Conservation (phyloP, 2,329 filamentous ascomycete genomes). For the Neonectria punicea region DNA sequence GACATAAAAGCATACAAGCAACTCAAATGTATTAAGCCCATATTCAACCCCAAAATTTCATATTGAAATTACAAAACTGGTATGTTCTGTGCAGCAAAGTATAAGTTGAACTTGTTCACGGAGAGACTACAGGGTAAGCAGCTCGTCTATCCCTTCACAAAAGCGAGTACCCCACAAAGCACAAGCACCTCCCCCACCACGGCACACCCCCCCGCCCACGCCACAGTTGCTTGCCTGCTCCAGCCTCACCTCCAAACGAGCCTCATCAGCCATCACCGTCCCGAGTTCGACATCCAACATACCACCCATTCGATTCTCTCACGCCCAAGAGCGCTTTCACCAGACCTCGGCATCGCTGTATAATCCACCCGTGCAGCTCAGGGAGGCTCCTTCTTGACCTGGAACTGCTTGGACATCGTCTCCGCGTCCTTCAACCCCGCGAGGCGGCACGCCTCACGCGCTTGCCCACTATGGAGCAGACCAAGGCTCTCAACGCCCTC, state of each 20-base stretch:
- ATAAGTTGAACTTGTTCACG: neutral
- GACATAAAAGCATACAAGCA: neutral
- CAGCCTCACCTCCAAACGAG: constrained; percentile 39
- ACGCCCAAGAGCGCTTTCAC: neutral
- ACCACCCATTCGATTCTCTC: neutral
- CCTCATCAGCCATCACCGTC: constrained; percentile 26
- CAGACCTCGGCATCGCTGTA: neutral
- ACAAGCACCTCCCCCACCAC: constrained; percentile 3
- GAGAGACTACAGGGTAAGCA: constrained; percentile 15
- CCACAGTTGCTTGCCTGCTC: constrained; percentile 39
- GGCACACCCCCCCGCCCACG: constrained; percentile 31
- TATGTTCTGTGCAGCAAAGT: neutral
- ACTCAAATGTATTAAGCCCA: neutral
- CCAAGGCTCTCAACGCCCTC: constrained; percentile 71
- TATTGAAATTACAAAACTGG: neutral
- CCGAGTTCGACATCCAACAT: neutral
- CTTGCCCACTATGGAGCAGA: constrained; percentile 74
- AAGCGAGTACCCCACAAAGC: constrained; percentile 13
- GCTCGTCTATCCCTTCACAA: neutral
- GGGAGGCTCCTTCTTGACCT: constrained; percentile 9
- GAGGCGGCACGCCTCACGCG: constrained; percentile 40
- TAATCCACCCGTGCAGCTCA: neutral
- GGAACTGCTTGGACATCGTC: constrained; percentile 10
- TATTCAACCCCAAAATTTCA: neutral
- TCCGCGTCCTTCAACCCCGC: constrained; percentile 16